phyloP scores from a whole-genome alignment of 164 flowering plant genomes.

The Cinnamomum micranthum region DNA sequence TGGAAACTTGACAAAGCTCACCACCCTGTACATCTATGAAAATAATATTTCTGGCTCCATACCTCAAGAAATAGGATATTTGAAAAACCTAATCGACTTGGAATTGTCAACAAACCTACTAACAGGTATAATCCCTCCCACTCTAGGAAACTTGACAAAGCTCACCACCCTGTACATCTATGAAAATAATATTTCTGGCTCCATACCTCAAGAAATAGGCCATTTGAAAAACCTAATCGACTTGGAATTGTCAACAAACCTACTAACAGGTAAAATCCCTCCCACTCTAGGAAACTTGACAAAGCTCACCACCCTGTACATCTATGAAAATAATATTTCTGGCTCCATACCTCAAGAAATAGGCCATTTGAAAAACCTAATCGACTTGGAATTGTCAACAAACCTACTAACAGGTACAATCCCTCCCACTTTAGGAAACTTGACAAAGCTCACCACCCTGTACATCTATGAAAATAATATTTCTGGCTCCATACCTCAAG shows the following conservation, averaged over 20 bases:
- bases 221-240: slow-evolving; percentile 1
- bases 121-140: slow-evolving; percentile 16
- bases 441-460: not conserved
- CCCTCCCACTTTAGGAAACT: not conserved
- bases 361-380: not conserved
- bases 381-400: not conserved
- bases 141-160: slow-evolving; percentile 18
- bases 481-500: slow-evolving; percentile 31
- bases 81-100: slow-evolving; percentile 12
- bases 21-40: too few species aligned
- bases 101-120: slow-evolving; percentile 15
- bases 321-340: not conserved
- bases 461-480: not conserved
- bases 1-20: too few species aligned
- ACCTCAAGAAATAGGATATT: too few species aligned
- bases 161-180: not conserved
- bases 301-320: not conserved
- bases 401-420: not conserved
- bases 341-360: not conserved
- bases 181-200: slow-evolving; percentile 11
- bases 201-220: slow-evolving; percentile 26
- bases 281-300: not conserved
- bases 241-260: not conserved
- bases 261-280: not conserved
- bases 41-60: too few species aligned